A percentile compares a stretch with the other conserved stretches of the same genome.
phyloP scores from a whole-genome alignment of 2,329 filamentous ascomycete species.

The Aspergillus eucalypticola region DNA sequence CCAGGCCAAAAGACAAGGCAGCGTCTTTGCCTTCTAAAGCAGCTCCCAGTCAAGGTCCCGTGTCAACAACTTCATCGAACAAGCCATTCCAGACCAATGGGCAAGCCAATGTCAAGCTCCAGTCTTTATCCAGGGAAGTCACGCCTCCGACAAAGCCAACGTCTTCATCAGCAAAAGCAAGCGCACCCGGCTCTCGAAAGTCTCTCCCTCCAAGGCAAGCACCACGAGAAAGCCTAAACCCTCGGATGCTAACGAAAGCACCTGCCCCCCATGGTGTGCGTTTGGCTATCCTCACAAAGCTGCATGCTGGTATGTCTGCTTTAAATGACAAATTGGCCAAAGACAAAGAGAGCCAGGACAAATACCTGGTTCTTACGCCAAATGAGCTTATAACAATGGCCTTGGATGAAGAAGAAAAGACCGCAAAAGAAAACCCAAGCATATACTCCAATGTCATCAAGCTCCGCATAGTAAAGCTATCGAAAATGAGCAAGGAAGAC shows the following conservation, averaged over 20 bases:
- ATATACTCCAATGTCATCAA: constrained; percentile 86
- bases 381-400: constrained; percentile 50
- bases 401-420: constrained; percentile 70
- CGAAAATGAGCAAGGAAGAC: constrained; percentile 69
- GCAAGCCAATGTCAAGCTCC: constrained; percentile 19
- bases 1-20: background rate
- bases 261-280: constrained; percentile 46
- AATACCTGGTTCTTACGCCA: constrained; percentile 39
- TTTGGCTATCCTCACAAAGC: constrained; percentile 44
- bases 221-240: constrained; percentile 47
- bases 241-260: constrained; percentile 46
- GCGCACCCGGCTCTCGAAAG: constrained; percentile 2
- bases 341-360: constrained; percentile 33
- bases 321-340: constrained; percentile 42
- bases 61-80: constrained; percentile 4
- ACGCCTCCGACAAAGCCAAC: constrained; percentile 29
- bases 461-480: constrained; percentile 72
- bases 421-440: constrained; percentile 64
- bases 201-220: constrained; percentile 31
- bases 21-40: background rate
- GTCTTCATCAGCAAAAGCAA: constrained; percentile 6
- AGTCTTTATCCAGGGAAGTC: constrained; percentile 26
- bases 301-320: constrained; percentile 45
- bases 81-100: constrained; percentile 17
- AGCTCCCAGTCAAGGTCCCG: background rate